Evolutionary conservation across 2,329 filamentous ascomycete genomes (phyloP), one percentile per base, ranked within the genome.

Genomic region (Delphinella strobiligena): DNA sequence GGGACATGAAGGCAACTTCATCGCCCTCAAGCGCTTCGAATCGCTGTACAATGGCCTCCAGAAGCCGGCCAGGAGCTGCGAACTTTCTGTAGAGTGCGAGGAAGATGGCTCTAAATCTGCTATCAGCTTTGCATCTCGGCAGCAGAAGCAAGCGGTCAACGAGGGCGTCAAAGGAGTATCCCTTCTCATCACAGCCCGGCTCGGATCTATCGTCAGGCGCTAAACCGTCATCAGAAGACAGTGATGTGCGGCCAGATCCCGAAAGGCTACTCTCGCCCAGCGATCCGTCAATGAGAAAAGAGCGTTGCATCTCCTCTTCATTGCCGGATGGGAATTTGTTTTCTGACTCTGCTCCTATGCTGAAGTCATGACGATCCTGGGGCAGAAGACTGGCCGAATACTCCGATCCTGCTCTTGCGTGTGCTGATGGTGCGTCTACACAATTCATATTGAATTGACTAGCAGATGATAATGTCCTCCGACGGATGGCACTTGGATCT

Each of bases 51-150:
- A 96, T 82, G 5, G 84, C 78, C 31, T 78, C 73, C 38, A 96
- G 76, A 4, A 98, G 70, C 47, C 81, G 74, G 8, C 74, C 72
- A 0, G 91, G 91, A 2, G 88, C 76, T 3, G 86, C 82, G 56
- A 98, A 96, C 58, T 91, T 93, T 46, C 91, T 81, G 61, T 96
- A 96, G 11, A 96, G 68, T 47, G 89, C 94, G 19, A 96, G 69
- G 53, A 96, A 96, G 14, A 93, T 79, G 33, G 87, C 78, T 1
- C 76, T 74, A 54, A 95, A 98, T 59, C 94, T 94, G 42, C 75
- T 72, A 55, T 96, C 91, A n/a, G 80, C 73, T 54, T 85, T 87
- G 19, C 84, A 87, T 64, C 89, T 80, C 27, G 84, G 83, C 45
- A 84, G 74, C 1, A 80, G 74, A 17, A 96, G 70, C 31, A 98